phyloP scores from a whole-genome alignment of 2,329 filamentous ascomycete genomes.

The Venturia asperata region DNA sequence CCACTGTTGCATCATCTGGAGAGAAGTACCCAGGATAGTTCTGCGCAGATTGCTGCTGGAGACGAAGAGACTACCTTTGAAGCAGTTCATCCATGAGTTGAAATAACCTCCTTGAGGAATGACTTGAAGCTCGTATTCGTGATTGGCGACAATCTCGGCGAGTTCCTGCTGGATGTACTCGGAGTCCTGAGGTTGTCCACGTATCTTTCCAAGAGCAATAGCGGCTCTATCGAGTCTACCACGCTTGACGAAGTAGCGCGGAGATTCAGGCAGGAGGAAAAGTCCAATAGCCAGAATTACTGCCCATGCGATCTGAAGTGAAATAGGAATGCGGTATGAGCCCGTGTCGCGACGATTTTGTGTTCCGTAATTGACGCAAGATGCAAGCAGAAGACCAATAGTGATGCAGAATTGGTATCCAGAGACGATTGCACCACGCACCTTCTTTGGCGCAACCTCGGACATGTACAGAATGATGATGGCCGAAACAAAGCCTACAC shows the following conservation, averaged over 20 bases:
- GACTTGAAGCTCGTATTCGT: slow-evolving; percentile 70
- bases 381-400: slow-evolving; percentile 67
- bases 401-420: slow-evolving; percentile 82
- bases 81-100: slow-evolving; percentile 61
- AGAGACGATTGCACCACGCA: slow-evolving; percentile 67
- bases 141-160: slow-evolving; percentile 80
- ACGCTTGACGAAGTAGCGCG: slow-evolving; percentile 77
- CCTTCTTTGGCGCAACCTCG: slow-evolving; percentile 17
- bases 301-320: slow-evolving; percentile 73
- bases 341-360: slow-evolving; percentile 54
- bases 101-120: slow-evolving; percentile 60
- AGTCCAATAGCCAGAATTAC: slow-evolving; percentile 66
- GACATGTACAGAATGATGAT: slow-evolving; percentile 49
- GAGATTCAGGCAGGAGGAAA: slow-evolving; percentile 73
- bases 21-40: slow-evolving; percentile 40
- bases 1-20: slow-evolving; percentile 50
- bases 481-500: slow-evolving; percentile 66
- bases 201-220: slow-evolving; percentile 56
- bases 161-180: slow-evolving; percentile 72
- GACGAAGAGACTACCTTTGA: slow-evolving; percentile 47
- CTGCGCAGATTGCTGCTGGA: slow-evolving; percentile 46
- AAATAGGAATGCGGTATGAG: slow-evolving; percentile 75
- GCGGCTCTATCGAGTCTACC: slow-evolving; percentile 61
- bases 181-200: slow-evolving; percentile 65
- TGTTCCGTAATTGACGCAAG: slow-evolving; percentile 66